phyloP scores from a whole-genome alignment of 2,329 filamentous ascomycete genomes.

The Colletotrichum paranaense region DNA sequence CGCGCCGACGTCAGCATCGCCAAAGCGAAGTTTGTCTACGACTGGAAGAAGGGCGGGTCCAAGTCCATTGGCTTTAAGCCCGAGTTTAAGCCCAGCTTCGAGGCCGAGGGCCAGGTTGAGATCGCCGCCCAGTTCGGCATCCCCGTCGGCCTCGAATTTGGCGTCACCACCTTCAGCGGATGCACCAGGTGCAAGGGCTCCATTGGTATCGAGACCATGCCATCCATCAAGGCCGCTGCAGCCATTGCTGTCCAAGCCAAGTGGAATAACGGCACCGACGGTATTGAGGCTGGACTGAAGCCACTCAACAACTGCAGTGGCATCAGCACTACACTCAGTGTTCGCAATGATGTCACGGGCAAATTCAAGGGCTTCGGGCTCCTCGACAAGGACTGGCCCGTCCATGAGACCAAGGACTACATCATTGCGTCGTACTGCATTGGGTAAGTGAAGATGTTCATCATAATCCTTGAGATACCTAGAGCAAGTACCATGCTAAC shows the following conservation, averaged over 20 bases:
- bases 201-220: slow-evolving; percentile 1
- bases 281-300: background rate
- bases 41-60: background rate
- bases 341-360: background rate
- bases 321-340: background rate
- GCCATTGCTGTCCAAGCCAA: background rate
- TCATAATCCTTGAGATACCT: too few species aligned
- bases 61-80: background rate
- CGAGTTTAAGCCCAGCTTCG: background rate
- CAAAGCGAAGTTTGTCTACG: background rate
- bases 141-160: background rate
- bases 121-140: background rate
- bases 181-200: background rate
- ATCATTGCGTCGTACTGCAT: background rate
- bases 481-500: background rate
- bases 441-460: background rate
- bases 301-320: background rate
- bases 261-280: background rate
- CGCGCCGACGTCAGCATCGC: background rate
- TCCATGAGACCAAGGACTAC: background rate
- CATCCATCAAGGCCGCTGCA: background rate
- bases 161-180: background rate
- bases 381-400: background rate
- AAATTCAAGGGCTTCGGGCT: slow-evolving; percentile 1
- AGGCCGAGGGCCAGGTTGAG: background rate